A percentile compares a stretch with the other conserved stretches of the same genome.
These are phyloP conservation scores for Primulina huaijiensis DNA, from an alignment of 257 asterid species.

Conservation along the genomic window DNA sequence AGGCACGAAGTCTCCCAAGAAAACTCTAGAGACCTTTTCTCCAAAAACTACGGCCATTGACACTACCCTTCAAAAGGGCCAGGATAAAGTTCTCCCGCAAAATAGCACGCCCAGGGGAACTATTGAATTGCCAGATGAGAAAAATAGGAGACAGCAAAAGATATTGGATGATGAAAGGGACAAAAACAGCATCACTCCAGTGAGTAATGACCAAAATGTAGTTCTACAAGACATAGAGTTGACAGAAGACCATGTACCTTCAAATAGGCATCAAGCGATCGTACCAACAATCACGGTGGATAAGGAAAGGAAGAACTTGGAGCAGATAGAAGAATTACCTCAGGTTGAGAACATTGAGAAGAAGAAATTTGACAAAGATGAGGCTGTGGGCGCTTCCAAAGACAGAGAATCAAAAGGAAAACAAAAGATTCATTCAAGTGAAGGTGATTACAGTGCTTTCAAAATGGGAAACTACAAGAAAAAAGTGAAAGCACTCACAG, in stretches of 20 bases:
- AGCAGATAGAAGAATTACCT: conserved; percentile 24
- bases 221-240: neutral
- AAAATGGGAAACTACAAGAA: conserved; percentile 30
- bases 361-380: conserved; percentile 16
- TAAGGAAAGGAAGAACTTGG: conserved; percentile 19
- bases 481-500: conserved; percentile 38
- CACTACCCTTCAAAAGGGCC: conserved; percentile 20
- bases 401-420: conserved; percentile 23
- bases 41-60: conserved; percentile 23
- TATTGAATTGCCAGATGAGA: conserved; percentile 13
- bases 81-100: conserved; percentile 14
- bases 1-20: neutral
- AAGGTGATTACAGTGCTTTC: conserved; percentile 12
- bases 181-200: conserved; percentile 5
- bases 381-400: conserved; percentile 1
- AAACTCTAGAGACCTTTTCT: conserved; percentile 24
- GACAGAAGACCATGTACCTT: conserved; percentile 8
- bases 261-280: neutral
- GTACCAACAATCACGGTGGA: conserved; percentile 17
- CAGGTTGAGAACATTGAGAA: conserved; percentile 19
- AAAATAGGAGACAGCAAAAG: conserved; percentile 6
- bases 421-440: conserved; percentile 13
- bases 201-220: neutral
- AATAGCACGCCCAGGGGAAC: neutral
- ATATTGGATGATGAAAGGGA: conserved; percentile 24